phyloP scores from a whole-genome alignment of 768 basidiomycete species.

The Amanita rubescens region DNA sequence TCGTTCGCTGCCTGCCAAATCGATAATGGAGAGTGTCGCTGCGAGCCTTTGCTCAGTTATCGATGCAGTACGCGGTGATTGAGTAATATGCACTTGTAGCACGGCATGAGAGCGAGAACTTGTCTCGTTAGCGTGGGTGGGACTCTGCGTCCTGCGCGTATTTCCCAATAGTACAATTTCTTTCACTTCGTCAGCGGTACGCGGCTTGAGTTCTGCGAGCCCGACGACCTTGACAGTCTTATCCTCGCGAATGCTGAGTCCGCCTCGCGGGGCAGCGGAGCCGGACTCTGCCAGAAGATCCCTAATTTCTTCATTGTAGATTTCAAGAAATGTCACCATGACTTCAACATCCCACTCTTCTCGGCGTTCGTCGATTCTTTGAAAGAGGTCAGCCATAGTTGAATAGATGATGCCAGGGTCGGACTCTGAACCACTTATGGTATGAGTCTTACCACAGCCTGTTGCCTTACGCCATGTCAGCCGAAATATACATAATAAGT shows the following conservation, averaged over 20 bases:
- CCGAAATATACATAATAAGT: constrained; percentile 6
- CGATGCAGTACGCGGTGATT: constrained; percentile 79
- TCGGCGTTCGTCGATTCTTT: constrained; percentile 79
- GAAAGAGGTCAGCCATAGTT: constrained; percentile 96
- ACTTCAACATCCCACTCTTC: constrained; percentile 86
- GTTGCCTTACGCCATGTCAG: constrained; percentile 63
- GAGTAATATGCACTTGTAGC: constrained; percentile 88
- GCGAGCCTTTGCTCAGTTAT: constrained; percentile 76
- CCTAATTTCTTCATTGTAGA: constrained; percentile 98
- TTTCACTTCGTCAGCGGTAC: constrained; percentile 87
- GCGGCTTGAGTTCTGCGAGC: constrained; percentile 75
- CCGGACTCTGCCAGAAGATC: constrained; percentile 82
- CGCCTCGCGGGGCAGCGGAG: constrained; percentile 61
- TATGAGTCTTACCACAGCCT: constrained; percentile 99
- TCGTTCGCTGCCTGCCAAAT: constrained; percentile 94
- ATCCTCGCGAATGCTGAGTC: constrained; percentile 91
- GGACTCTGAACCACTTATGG: constrained; percentile 84
- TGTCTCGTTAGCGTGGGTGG: constrained; percentile 93
- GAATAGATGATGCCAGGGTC: constrained; percentile 95
- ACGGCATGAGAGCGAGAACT: constrained; percentile 98
- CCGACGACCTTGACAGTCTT: constrained; percentile 87
- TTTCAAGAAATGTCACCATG: constrained; percentile 93
- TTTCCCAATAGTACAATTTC: constrained; percentile 89
- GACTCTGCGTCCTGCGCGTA: constrained; percentile 80
- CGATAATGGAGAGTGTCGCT: constrained; percentile 94